Percentiles rank a stretch among this genome's conserved stretches.
These are phyloP conservation scores for Mucor irregularis DNA, from an alignment of 371 early-diverging fungal species.

Conservation along the genomic window DNA sequence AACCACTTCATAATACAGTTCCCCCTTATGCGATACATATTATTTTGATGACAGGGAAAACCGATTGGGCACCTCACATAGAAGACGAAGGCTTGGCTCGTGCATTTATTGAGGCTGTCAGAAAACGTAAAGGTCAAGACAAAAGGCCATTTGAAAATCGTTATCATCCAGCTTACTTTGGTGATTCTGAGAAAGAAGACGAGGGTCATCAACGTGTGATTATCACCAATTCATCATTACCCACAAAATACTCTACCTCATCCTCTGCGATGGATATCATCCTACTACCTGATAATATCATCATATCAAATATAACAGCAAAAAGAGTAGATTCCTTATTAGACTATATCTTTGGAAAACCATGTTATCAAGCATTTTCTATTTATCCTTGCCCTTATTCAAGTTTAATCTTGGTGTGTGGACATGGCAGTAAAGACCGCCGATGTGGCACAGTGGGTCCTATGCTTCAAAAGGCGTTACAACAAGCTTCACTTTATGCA, in stretches of 20 bases:
- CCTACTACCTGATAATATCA: slow-evolving; percentile 39
- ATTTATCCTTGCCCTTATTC: slow-evolving; percentile 25
- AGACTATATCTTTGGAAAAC: slow-evolving; percentile 36
- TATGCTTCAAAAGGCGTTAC: slow-evolving; percentile 26
- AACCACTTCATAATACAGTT: slow-evolving; percentile 36
- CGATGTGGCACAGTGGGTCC: slow-evolving; percentile 45
- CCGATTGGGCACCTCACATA: slow-evolving; percentile 40
- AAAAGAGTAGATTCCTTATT: slow-evolving; percentile 24
- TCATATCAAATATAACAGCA: slow-evolving; percentile 38
- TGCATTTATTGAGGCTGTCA: slow-evolving; percentile 23
- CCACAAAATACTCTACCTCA: slow-evolving; percentile 22
- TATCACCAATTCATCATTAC: slow-evolving; percentile 31
- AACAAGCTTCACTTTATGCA: slow-evolving; percentile 18
- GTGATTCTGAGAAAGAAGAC: neutral
- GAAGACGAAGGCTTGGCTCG: slow-evolving; percentile 41
- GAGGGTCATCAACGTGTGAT: slow-evolving; percentile 24
- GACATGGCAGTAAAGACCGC: slow-evolving; percentile 39
- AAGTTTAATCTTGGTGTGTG: slow-evolving; percentile 35
- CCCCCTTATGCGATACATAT: slow-evolving; percentile 39
- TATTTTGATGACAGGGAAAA: slow-evolving; percentile 35
- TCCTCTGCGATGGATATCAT: slow-evolving; percentile 24
- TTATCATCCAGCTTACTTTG: slow-evolving; percentile 18
- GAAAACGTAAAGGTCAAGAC: slow-evolving; percentile 16
- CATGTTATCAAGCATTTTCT: slow-evolving; percentile 23
- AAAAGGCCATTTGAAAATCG: slow-evolving; percentile 14